These are phyloP conservation scores for Penicillium sp. DNA, from an alignment of 2,329 filamentous ascomycete species.

Conservation along the genomic window DNA sequence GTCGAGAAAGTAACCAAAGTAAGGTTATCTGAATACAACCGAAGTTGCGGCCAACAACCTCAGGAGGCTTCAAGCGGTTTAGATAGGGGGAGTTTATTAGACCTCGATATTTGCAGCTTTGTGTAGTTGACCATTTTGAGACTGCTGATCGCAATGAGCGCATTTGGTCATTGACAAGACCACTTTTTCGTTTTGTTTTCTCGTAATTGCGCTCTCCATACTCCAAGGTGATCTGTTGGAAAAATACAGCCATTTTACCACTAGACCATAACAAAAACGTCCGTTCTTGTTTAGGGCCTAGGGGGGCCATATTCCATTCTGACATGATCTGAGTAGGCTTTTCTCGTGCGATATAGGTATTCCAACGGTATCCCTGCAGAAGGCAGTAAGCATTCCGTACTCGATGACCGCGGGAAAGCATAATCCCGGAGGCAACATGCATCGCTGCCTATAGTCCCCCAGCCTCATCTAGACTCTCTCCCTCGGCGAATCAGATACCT, in stretches of 20 bases:
- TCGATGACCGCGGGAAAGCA: not conserved
- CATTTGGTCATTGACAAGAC: not conserved
- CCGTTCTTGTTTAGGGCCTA: too few relatives aligned
- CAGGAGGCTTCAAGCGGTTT: not conserved
- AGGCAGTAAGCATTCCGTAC: not conserved
- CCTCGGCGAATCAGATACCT: slow-evolving; percentile 11
- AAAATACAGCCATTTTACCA: too few relatives aligned
- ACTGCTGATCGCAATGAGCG: not conserved
- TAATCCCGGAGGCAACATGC: not conserved
- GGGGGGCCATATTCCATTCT: too few relatives aligned
- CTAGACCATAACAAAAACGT: too few relatives aligned
- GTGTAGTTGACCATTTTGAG: not conserved
- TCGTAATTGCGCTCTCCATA: not conserved
- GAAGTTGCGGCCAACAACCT: not conserved
- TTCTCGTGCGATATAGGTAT: not conserved
- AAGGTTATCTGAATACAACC: not conserved
- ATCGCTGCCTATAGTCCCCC: slow-evolving; percentile 2
- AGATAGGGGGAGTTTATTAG: not conserved
- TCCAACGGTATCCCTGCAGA: not conserved
- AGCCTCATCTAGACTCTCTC: slow-evolving; percentile 10
- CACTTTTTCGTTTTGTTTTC: not conserved
- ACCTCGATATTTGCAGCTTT: not conserved
- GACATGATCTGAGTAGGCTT: not conserved
- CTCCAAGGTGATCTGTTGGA: not conserved
- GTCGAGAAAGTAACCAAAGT: not conserved